Evolutionary conservation across 192 early-diverging fungal species (phyloP), one percentile per base, ranked within the genome.

Genomic region (Coemansia biformis): DNA sequence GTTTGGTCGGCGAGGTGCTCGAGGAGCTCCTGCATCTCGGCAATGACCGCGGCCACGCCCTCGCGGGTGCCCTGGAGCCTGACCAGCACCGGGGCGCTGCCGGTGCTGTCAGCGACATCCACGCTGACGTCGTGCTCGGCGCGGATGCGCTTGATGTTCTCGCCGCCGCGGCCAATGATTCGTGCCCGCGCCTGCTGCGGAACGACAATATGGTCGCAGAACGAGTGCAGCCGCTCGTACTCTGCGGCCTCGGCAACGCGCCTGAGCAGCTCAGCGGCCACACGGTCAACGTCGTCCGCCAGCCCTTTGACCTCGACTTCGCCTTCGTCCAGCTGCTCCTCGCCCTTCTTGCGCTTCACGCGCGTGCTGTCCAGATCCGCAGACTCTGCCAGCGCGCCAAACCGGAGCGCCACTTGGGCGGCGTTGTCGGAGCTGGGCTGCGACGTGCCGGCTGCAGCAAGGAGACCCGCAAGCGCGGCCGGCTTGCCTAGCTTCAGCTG

Each of bases 111-210:
- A 11, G 38, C 34, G 1, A 86, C 66, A 47, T 87, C 86, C 51
- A 88, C 72, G 28, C 69, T 78, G 38, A 98, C 86, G 48, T 81
- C 79, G 49, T 83, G 79, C 57, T 85, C 82, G 13, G 84, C 80
- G 49, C 82, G 88, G 29, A 95, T 51, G 38, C 83, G 81, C 56
- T 81, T 87, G 43, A 98, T 80, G 50, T 82, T 79, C 50, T 83
- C 84, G 54, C 92, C 92, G 21, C 83, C 84, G 56, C 89, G 89
- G n/a, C 95, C 95, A 53, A 96, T 91, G 19, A 98, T 76, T 59
- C 81, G 87, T 21, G 79, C 76, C 53, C 76, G 82, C 50, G 67
- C 77, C 41, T 52, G 60, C 18, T 79, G 75, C 26, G 93, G 88
- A 21, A 96, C 82, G 11, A 74, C 59, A 38, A 96, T 70, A 37